phyloP scores from a whole-genome alignment of 2,329 filamentous ascomycete genomes.

The Aureobasidium sp. region DNA sequence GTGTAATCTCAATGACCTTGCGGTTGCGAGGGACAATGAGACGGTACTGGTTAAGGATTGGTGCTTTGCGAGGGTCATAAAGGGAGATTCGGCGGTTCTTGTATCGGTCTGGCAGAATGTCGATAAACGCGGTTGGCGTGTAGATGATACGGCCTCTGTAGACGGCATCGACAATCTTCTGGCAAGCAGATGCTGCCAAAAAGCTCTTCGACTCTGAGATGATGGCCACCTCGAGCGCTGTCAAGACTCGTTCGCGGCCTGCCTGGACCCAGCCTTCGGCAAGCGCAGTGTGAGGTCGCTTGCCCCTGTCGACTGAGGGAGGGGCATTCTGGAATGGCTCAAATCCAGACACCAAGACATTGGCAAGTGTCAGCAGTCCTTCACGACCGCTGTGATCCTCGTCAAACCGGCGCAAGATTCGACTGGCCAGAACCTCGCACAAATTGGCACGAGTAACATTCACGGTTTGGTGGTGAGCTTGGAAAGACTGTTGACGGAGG shows the following conservation, averaged over 20 bases:
- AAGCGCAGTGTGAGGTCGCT: conserved; percentile 40
- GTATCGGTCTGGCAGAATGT: conserved; percentile 78
- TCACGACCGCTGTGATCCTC: conserved; percentile 65
- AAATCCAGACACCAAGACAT: conserved; percentile 74
- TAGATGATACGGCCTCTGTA: conserved; percentile 75
- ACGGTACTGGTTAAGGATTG: conserved; percentile 74
- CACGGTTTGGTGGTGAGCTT: conserved; percentile 71
- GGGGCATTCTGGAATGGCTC: conserved; percentile 80
- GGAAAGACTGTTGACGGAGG: conserved; percentile 64
- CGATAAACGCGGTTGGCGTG: conserved; percentile 70
- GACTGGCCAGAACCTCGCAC: conserved; percentile 70
- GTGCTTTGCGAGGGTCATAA: conserved; percentile 67
- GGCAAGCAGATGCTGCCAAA: conserved; percentile 65
- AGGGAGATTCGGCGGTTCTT: conserved; percentile 74
- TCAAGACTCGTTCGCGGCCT: conserved; percentile 53
- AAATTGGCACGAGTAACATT: conserved; percentile 68
- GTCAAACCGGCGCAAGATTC: conserved; percentile 67
- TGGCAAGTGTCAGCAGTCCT: conserved; percentile 64
- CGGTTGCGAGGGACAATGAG: conserved; percentile 72
- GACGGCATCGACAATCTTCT: conserved; percentile 74
- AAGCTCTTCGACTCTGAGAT: conserved; percentile 74
- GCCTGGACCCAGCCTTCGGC: conserved; percentile 32
- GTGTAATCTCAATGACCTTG: conserved; percentile 63
- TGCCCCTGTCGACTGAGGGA: conserved; percentile 52
- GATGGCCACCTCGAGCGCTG: conserved; percentile 74